Conservation (phyloP, 116 monocot species). For the Thalassia testudinum region DNA sequence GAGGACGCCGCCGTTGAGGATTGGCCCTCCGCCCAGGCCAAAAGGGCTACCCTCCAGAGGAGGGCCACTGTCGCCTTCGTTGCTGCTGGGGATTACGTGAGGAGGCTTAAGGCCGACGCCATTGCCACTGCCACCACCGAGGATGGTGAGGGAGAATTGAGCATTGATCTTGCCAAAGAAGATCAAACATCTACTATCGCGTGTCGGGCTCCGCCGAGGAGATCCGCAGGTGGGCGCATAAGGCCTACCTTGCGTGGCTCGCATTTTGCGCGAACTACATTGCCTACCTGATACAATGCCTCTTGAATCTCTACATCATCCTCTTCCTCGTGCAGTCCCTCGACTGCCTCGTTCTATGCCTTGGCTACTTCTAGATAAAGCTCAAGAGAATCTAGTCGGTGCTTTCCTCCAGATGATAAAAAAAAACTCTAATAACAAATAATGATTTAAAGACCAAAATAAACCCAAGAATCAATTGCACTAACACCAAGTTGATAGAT, state of each 20-base stretch:
- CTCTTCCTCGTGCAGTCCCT: conserved; percentile 55
- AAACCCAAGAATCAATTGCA: too few species aligned
- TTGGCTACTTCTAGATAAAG: too few species aligned
- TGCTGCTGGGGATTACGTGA: conserved; percentile 54
- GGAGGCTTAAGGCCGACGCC: conserved; percentile 29
- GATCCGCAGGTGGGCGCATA: conserved; percentile 35
- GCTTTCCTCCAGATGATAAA: too few species aligned
- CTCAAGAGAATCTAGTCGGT: too few species aligned
- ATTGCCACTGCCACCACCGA: too few species aligned
- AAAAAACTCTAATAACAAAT: too few species aligned
- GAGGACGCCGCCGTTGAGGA: conserved; percentile 5
- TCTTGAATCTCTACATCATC: conserved; percentile 50
- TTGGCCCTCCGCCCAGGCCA: conserved; percentile 11
- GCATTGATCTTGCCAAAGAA: too few species aligned
- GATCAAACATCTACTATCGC: conserved; percentile 19
- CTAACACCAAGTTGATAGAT: too few species aligned
- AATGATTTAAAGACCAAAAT: too few species aligned
- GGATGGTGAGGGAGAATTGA: too few species aligned
- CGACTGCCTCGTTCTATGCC: conserved; percentile 48
- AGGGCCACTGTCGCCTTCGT: conserved; percentile 38
- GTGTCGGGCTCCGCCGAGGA: too few species aligned
- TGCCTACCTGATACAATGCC: conserved; percentile 32
- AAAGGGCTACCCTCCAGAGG: conserved; percentile 34
- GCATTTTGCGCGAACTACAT: conserved; percentile 42
- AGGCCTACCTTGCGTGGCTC: conserved; percentile 42